A percentile compares a stretch with the other conserved stretches of the same genome.
Evolutionary conservation across 2,329 filamentous ascomycete species (phyloP).

Genomic region (Teratosphaeria destructans): DNA sequence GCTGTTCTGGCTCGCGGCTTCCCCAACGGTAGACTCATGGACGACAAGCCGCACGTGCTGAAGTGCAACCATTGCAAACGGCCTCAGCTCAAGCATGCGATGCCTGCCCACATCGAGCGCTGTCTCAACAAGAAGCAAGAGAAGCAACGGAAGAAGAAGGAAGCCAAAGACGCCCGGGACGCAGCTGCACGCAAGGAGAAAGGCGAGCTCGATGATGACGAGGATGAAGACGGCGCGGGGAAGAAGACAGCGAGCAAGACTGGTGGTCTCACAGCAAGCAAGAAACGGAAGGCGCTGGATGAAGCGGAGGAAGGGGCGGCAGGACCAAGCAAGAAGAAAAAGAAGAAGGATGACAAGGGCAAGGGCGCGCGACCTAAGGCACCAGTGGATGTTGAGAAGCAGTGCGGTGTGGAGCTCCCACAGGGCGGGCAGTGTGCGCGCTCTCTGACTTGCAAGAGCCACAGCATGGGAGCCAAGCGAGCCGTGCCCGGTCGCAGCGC

Average conservation of each 20-base stretch:
- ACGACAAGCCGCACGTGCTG: conserved; percentile 68
- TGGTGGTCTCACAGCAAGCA: conserved; percentile 8
- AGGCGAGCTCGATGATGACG: conserved; percentile 28
- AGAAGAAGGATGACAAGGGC: conserved; percentile 40
- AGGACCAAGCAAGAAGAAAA: conserved; percentile 36
- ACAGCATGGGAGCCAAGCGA: conserved; percentile 87
- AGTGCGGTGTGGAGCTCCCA: conserved; percentile 76
- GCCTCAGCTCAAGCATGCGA: conserved; percentile 63
- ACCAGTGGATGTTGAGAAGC: conserved; percentile 83
- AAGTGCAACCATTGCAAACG: conserved; percentile 92
- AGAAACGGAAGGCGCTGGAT: conserved; percentile 13
- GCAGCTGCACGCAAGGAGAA: conserved; percentile 37
- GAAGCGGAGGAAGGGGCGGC: conserved; percentile 6
- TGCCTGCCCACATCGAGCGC: conserved; percentile 68
- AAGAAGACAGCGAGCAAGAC: conserved; percentile 27
- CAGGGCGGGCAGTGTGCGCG: conserved; percentile 80
- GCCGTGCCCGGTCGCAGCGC: conserved; percentile 74
- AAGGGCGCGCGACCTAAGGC: conserved; percentile 77
- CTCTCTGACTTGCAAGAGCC: conserved; percentile 81
- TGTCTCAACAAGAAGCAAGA: conserved; percentile 76
- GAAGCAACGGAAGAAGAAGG: conserved; percentile 50
- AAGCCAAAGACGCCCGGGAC: conserved; percentile 49
- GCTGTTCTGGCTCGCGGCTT: conserved; percentile 70
- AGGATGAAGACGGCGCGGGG: conserved; percentile 23
- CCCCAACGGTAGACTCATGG: conserved; percentile 67